Conservation (phyloP, 306 rosid species). For the Adenanthera pavonina region DNA sequence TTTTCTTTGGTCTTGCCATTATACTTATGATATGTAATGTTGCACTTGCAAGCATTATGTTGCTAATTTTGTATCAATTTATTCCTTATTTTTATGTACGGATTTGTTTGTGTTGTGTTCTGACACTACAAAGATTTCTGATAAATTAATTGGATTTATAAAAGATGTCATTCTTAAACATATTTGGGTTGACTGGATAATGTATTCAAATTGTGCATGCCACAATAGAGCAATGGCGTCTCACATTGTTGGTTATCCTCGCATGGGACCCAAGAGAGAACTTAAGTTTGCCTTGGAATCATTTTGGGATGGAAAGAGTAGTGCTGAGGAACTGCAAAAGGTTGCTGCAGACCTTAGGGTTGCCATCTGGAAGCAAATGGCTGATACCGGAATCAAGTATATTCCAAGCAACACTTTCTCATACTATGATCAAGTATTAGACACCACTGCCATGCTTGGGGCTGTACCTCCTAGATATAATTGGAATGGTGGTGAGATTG, state of each 20-base stretch:
- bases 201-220: constrained; percentile 23
- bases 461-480: constrained; percentile 83
- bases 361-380: constrained; percentile 87
- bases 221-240: constrained; percentile 72
- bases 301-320: constrained; percentile 87
- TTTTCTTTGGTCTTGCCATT: not conserved
- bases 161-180: not conserved
- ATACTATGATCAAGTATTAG: constrained; percentile 86
- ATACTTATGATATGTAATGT: constrained; percentile 22
- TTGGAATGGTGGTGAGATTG: constrained; percentile 76
- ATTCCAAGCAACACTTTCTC: constrained; percentile 89
- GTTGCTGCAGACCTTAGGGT: constrained; percentile 69
- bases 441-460: constrained; percentile 85
- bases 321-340: constrained; percentile 64
- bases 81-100: not conserved
- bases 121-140: not conserved
- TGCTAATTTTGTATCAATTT: not conserved
- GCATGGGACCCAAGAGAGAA: constrained; percentile 91
- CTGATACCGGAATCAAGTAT: constrained; percentile 65
- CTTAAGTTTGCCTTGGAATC: constrained; percentile 80
- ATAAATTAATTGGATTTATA: not conserved
- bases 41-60: not conserved
- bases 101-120: not conserved
- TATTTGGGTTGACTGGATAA: constrained; percentile 1
- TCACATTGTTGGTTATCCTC: constrained; percentile 88